Evolutionary conservation across 768 basidiomycete species (phyloP).

Genomic region (Mycena alexandri): DNA sequence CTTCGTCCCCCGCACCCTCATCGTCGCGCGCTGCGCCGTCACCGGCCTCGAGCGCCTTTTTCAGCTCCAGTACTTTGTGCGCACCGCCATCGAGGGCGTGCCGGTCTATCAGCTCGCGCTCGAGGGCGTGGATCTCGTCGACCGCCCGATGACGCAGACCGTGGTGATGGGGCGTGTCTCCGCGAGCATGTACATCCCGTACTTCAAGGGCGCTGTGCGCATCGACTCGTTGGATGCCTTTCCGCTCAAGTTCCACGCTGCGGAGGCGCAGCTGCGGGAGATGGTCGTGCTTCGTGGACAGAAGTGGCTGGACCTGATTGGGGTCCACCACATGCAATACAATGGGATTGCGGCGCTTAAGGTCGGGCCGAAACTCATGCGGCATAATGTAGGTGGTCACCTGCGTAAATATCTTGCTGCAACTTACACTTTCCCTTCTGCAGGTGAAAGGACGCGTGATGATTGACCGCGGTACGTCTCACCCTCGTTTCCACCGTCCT

Average conservation of each 20-base stretch:
- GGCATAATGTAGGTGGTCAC: slow-evolving; percentile 61
- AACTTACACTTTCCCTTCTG: background rate
- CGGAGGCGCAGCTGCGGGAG: slow-evolving; percentile 56
- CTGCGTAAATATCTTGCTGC: background rate
- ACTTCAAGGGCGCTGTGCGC: slow-evolving; percentile 63
- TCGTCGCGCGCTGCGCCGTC: slow-evolving; percentile 65
- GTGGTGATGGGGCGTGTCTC: slow-evolving; percentile 57
- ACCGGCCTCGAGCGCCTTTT: slow-evolving; percentile 67
- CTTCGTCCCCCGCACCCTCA: slow-evolving; percentile 64
- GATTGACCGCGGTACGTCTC: slow-evolving; percentile 64
- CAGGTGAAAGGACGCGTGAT: slow-evolving; percentile 71
- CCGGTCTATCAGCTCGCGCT: slow-evolving; percentile 59
- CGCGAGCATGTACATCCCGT: slow-evolving; percentile 54
- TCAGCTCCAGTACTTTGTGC: slow-evolving; percentile 56
- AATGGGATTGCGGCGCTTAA: slow-evolving; percentile 63
- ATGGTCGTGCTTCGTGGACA: slow-evolving; percentile 61
- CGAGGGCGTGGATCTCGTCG: slow-evolving; percentile 67
- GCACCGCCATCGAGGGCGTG: slow-evolving; percentile 51
- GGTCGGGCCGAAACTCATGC: slow-evolving; percentile 50
- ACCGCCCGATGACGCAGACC: slow-evolving; percentile 48
- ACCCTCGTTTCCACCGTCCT: background rate
- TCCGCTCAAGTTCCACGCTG: slow-evolving; percentile 65
- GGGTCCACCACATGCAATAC: slow-evolving; percentile 69
- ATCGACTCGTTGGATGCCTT: slow-evolving; percentile 65
- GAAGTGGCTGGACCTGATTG: slow-evolving; percentile 67